Percentiles rank a stretch among this genome's conserved stretches.
Conservation (phyloP, 495 filamentous ascomycete genomes). For the Lophiostoma macrostomum region DNA sequence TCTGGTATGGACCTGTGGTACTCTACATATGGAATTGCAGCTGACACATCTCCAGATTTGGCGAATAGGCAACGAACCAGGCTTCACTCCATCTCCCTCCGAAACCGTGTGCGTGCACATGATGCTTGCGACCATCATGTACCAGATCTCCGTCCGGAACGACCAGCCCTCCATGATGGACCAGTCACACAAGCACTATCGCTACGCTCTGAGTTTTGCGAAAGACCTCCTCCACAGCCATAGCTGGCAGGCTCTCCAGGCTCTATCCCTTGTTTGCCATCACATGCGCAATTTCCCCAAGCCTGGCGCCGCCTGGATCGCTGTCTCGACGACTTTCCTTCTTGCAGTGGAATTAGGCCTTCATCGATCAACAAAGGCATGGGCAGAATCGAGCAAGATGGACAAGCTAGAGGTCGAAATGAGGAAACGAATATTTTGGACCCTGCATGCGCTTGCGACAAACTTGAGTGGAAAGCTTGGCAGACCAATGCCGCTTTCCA, state of each 20-base stretch:
- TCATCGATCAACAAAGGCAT: constrained; percentile 65
- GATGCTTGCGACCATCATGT: constrained; percentile 73
- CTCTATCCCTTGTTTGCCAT: constrained; percentile 62
- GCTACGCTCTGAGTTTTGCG: constrained; percentile 66
- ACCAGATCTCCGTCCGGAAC: constrained; percentile 66
- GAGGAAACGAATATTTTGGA: constrained; percentile 75
- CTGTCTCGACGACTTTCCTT: constrained; percentile 58
- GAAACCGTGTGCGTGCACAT: constrained; percentile 73
- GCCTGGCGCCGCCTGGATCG: constrained; percentile 65
- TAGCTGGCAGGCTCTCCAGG: constrained; percentile 64
- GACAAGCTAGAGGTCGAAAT: constrained; percentile 65
- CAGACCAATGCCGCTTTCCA: constrained; percentile 66
- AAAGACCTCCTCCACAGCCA: constrained; percentile 58
- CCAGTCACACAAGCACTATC: constrained; percentile 70
- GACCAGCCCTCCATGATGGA: constrained; percentile 53
- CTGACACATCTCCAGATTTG: constrained; percentile 47
- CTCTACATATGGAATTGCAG: not conserved
- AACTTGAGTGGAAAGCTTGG: constrained; percentile 70
- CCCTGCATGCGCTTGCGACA: constrained; percentile 58
- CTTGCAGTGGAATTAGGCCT: constrained; percentile 69
- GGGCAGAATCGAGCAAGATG: constrained; percentile 48
- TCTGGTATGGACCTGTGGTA: constrained; percentile 55
- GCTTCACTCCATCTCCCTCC: constrained; percentile 56
- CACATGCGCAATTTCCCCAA: constrained; percentile 77
- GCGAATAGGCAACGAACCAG: constrained; percentile 60